Conservation (phyloP, 2,329 filamentous ascomycete genomes). For the Colletotrichum somersetense region DNA sequence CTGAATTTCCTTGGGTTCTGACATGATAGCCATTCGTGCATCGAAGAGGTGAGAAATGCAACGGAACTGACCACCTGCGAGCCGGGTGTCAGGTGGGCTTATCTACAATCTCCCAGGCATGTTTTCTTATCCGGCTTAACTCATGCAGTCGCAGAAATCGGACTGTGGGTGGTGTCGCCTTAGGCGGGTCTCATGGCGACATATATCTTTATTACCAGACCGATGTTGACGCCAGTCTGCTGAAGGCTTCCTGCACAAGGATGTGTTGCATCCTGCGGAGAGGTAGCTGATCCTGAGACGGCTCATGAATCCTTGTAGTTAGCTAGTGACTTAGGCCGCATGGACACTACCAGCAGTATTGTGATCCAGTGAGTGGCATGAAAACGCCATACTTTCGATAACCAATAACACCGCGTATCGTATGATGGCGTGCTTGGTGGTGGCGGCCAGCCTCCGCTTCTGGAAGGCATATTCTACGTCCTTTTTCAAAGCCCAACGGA, state of each 20-base stretch:
- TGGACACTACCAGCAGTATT: too few species aligned
- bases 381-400: background rate
- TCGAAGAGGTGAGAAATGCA: background rate
- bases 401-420: background rate
- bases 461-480: background rate
- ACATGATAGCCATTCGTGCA: background rate
- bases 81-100: background rate
- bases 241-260: background rate
- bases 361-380: background rate
- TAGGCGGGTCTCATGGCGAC: conserved; percentile 36
- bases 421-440: conserved; percentile 22
- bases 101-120: background rate
- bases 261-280: background rate
- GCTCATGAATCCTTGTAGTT: background rate
- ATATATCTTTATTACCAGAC: background rate
- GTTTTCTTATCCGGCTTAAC: background rate
- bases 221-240: background rate
- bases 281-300: background rate
- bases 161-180: conserved; percentile 21
- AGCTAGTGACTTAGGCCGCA: background rate
- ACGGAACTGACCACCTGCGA: background rate
- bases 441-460: conserved; percentile 4
- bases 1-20: conserved; percentile 8
- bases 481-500: background rate
- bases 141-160: background rate